Evolutionary conservation across 305 asterid genomes (phyloP), one percentile per base, ranked within the genome.

Genomic region (Solanum hybrid): DNA sequence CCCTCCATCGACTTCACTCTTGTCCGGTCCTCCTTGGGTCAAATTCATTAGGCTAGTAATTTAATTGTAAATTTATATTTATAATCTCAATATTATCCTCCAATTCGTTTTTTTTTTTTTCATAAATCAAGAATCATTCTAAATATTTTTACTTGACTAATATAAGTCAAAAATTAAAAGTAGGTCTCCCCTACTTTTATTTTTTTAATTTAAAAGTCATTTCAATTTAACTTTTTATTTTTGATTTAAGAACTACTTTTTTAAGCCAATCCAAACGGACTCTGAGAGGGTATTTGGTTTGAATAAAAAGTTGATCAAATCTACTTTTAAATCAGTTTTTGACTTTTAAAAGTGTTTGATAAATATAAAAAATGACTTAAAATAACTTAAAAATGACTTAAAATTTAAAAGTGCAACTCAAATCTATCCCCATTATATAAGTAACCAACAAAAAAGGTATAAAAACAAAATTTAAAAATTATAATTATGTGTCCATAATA

Each of bases 81-180:
- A 10, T 6, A n/a, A 40, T 79, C 86, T 66, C 91, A 24, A 34
- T 64, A 78, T 78, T 79, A 24, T 85, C 88, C 34, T 32, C 34
- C 34, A 32, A 32, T 32, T 32, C 34, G 5, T 32, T 0, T 32
- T 32, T 32, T 85, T 29, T 14, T 34, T 32, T 77, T 32, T 8
- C 14, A 8, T 19, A 77, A 77, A 34, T 17, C 27, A 77, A 77
- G 27, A 4, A 22, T 17, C 42, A 77, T 37, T 19, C 5, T 78
- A 22, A 19, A 19, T 19, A 19, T 78, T 35, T 76, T 78, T 34
- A 78, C 24, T 51, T 51, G 17, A 15, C 8, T 51, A 51, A 17
- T 0, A 2, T 17, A 51, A 51, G 66, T 51, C 9, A 51, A 51
- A 51, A 51, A 51, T 51, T 5, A 51, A 51, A 15, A 51, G 7